These are phyloP conservation scores for Endoconidiophora polonica DNA, from an alignment of 2,329 filamentous ascomycete species.

Conservation along the genomic window DNA sequence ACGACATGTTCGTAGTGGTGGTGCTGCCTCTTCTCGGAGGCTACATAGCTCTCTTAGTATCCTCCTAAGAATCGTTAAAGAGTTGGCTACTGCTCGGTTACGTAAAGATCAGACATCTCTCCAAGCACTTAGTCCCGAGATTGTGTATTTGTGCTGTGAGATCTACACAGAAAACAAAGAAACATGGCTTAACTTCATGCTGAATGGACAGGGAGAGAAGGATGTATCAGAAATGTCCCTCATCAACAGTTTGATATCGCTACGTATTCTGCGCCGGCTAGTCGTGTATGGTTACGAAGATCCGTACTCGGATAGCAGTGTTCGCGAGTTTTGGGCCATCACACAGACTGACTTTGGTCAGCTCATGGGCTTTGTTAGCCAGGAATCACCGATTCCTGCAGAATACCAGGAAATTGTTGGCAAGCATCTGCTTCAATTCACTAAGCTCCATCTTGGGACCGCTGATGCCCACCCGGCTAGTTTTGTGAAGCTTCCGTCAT, in stretches of 20 bases:
- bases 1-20: constrained; percentile 29
- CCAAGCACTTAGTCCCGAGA: constrained; percentile 63
- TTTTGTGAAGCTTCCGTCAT: constrained; percentile 68
- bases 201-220: constrained; percentile 39
- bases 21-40: constrained; percentile 29
- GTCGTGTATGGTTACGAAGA: constrained; percentile 69
- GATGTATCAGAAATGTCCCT: constrained; percentile 45
- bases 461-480: constrained; percentile 61
- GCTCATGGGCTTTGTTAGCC: constrained; percentile 48
- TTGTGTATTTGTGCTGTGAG: constrained; percentile 61
- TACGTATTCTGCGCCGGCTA: constrained; percentile 68
- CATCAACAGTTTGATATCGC: constrained; percentile 58
- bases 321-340: constrained; percentile 65
- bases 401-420: constrained; percentile 48
- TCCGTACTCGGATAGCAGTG: constrained; percentile 61
- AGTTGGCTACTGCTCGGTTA: constrained; percentile 66
- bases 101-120: constrained; percentile 59
- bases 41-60: constrained; percentile 56
- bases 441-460: constrained; percentile 85
- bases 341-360: constrained; percentile 64
- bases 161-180: constrained; percentile 63
- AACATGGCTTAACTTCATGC: constrained; percentile 48
- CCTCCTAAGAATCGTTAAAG: constrained; percentile 75
- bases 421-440: constrained; percentile 76
- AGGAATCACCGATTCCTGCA: constrained; percentile 35